These are phyloP conservation scores for Alternaria longipes DNA, from an alignment of 2,329 filamentous ascomycete genomes.

Conservation along the genomic window DNA sequence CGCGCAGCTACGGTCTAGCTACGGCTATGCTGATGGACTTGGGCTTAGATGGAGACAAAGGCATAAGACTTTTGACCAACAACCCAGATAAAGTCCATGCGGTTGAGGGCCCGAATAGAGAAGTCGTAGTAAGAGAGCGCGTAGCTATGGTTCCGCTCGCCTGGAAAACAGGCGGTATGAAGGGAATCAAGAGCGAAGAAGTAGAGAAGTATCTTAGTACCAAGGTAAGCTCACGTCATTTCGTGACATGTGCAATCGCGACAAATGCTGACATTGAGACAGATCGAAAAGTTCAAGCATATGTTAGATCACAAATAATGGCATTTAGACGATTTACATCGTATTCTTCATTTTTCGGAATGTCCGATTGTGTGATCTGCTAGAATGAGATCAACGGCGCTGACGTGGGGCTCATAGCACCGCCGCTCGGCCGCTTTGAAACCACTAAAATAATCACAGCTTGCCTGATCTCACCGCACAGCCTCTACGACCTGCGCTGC, in stretches of 20 bases:
- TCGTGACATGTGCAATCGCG: slow-evolving; percentile 12
- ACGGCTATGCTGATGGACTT: slow-evolving; percentile 93
- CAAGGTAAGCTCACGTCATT: slow-evolving; percentile 69
- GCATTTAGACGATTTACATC: background rate
- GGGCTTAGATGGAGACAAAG: slow-evolving; percentile 72
- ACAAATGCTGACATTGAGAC: slow-evolving; percentile 20
- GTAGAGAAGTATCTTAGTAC: slow-evolving; percentile 94
- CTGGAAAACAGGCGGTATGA: slow-evolving; percentile 81
- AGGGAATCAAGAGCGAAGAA: slow-evolving; percentile 85
- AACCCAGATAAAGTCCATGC: slow-evolving; percentile 97
- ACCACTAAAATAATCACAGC: slow-evolving; percentile 10
- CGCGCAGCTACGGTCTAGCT: slow-evolving; percentile 92
- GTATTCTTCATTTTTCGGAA: background rate
- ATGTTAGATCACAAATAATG: slow-evolving; percentile 51
- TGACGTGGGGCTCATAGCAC: slow-evolving; percentile 10
- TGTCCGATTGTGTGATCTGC: background rate
- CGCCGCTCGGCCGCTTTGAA: slow-evolving; percentile 5
- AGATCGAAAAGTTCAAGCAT: slow-evolving; percentile 65
- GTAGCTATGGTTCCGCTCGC: slow-evolving; percentile 96
- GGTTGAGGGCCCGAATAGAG: slow-evolving; percentile 88
- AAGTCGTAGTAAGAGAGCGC: slow-evolving; percentile 86
- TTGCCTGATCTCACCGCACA: slow-evolving; percentile 4
- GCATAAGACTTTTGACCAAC: slow-evolving; percentile 88
- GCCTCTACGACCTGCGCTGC: slow-evolving; percentile 7
- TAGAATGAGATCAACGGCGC: slow-evolving; percentile 2